Base-by-base conservation (phyloP, 208 protist species). In the Trypanosomatidae sp. region DNA sequence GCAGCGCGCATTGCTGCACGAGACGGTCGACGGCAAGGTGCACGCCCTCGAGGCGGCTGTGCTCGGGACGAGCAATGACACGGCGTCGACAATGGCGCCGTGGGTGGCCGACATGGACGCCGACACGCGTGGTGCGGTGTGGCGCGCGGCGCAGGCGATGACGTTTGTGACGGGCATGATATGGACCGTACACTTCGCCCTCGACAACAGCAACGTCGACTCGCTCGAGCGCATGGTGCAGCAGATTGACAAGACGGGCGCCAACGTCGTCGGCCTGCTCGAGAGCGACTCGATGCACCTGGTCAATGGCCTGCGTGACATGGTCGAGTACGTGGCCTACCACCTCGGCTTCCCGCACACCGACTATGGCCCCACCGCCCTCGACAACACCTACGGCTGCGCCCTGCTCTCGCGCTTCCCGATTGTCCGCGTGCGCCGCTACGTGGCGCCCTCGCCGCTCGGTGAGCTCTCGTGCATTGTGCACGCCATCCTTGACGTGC, bases 341-440 rank as follows among this genome's bases (percentile, higher is more conserved):
- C 58, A 74, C 55, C 53, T 81, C 2, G 79, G 79, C 32, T 89
- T 71, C 48, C 56, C 41, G 15, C 84, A 85, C 53, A 84, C 71
- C 4, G 71, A 83, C 61, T 84, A 85, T 62, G 79, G 73, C 23
- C 74, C 74, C 0, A 84, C 79, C 0, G 58, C 54, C 6, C 54
- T 89, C 10, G 79, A 89, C 61, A 82, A 82, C 60, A 89, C 74
- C 1, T 85, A 77, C 61, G 79, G 79, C 33, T 89, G 79, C 58
- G 72, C 71, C 4, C 33, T 89, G 19, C 66, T 85, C 44, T 83
- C 79, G 6, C 71, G 73, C 54, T 89, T 85, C 42, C 79, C 79
- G 0, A 82, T 89, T 26, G 24, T 55, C 27, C 26, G 26, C 16
- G 63, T 84, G 4, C 63, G 48, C n/a, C 79, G 74, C 33, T 89